Percentiles rank a stretch among this genome's conserved stretches.
phyloP scores from a whole-genome alignment of 2,329 filamentous ascomycete genomes.

The Zarea fungicola region DNA sequence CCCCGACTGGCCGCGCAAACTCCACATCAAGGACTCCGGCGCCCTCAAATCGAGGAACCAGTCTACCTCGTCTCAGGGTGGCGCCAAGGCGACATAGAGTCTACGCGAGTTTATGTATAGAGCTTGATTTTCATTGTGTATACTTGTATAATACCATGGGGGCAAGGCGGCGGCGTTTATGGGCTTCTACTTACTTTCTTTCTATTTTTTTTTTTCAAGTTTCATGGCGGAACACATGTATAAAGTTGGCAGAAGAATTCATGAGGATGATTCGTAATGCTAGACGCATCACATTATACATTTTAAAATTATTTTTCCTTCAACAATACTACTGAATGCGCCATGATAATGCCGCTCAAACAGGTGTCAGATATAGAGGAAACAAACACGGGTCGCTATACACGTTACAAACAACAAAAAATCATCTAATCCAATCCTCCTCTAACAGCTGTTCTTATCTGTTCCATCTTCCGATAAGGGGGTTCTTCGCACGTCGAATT shows the following conservation, averaged over 20 bases:
- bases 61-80: slow-evolving; percentile 28
- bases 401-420: not conserved
- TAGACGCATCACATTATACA: too few relatives aligned
- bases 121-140: not conserved
- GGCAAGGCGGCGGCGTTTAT: too few relatives aligned
- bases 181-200: too few relatives aligned
- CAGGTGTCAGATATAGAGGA: not conserved
- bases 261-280: too few relatives aligned
- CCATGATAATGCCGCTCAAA: not conserved
- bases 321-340: not conserved
- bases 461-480: not conserved
- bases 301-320: slow-evolving; percentile 2
- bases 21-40: slow-evolving; percentile 15
- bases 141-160: slow-evolving; percentile 4
- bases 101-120: not conserved
- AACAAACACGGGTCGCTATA: slow-evolving; percentile 3
- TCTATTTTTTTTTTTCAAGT: too few relatives aligned
- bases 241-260: too few relatives aligned
- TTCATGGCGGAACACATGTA: too few relatives aligned
- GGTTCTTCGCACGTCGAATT: not conserved
- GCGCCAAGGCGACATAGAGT: not conserved
- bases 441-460: not conserved
- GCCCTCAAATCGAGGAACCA: slow-evolving; percentile 21
- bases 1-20: slow-evolving; percentile 85
- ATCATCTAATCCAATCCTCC: not conserved